Evolutionary conservation across 1,139 yeast species (phyloP), one percentile per base, ranked within the genome.

Genomic region (Hansenula lynferdii): DNA sequence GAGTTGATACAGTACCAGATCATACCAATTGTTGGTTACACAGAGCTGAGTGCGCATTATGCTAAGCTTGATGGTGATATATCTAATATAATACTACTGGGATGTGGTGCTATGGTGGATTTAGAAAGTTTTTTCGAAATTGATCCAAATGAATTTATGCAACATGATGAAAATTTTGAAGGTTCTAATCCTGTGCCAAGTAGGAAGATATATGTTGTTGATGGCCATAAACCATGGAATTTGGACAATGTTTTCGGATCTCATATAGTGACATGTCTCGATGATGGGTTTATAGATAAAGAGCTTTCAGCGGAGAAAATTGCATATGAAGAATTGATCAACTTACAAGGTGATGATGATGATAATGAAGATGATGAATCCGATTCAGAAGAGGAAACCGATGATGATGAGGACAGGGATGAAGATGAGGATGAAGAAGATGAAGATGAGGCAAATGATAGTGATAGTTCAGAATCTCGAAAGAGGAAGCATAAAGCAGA

Each of bases 191-290:
- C 53, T 24, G 54, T 50, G 26, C 57, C 69, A 28, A 66, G 62
- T 32, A 67, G 83, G 49, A 72, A 72, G 42, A 72, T 94, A 2
- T 94, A 85, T 55, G 75, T 94, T 12, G 71, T 92, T 43, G 99
- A 94, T 60, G 92, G 95, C 6, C 95, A 86, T 48, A 68, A 97
- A 47, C 99, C 98, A 3, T 92, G 97, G 97, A 89, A 89, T 60
- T 66, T 94, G 49, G 96, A 90, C 56, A 94, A 94, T 58, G 58
- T 92, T 38, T 90, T 86, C 69, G 96, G 95, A 3, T 81, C 95
- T 3, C 75, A 78, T n/a, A 70, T 79, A 50, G 77, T 92, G 10
- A 70, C 77, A 6, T 92, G 97, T 58, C 75, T 90, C 44, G 97
- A 92, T 55, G 98, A 92, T 57, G 96, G 96, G 1, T 70, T 65